These are phyloP conservation scores for Fennellomyces sp. DNA, from an alignment of 371 early-diverging fungal species.

Conservation along the genomic window DNA sequence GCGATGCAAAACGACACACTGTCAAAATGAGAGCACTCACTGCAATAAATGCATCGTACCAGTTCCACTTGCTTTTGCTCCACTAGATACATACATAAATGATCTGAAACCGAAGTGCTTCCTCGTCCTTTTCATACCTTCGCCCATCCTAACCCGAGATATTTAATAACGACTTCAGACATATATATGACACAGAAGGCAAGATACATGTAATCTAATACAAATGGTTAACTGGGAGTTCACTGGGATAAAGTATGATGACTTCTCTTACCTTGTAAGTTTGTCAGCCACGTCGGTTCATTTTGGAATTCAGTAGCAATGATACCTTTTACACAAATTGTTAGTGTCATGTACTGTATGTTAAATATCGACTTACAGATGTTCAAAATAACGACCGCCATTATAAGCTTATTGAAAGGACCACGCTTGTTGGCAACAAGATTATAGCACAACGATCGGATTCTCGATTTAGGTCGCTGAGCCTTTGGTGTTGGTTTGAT, in stretches of 20 bases:
- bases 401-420: slow-evolving; percentile 51
- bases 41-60: slow-evolving; percentile 55
- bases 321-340: slow-evolving; percentile 15
- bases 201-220: slow-evolving; percentile 52
- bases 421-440: slow-evolving; percentile 56
- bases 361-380: slow-evolving; percentile 45
- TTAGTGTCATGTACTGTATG: too few species aligned
- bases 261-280: slow-evolving; percentile 37
- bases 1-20: slow-evolving; percentile 49
- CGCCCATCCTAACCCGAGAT: slow-evolving; percentile 55
- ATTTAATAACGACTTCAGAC: slow-evolving; percentile 48
- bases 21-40: slow-evolving; percentile 42
- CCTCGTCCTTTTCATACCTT: slow-evolving; percentile 38
- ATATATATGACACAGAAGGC: slow-evolving; percentile 49
- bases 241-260: neutral
- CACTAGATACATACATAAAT: slow-evolving; percentile 32
- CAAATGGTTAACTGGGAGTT: neutral
- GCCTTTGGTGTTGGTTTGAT: slow-evolving; percentile 60
- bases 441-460: slow-evolving; percentile 56
- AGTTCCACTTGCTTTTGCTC: slow-evolving; percentile 60
- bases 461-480: slow-evolving; percentile 37
- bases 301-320: slow-evolving; percentile 52
- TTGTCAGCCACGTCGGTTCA: slow-evolving; percentile 41
- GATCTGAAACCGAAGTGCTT: neutral
- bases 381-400: slow-evolving; percentile 47